Percentiles rank a stretch among this genome's conserved stretches.
phyloP scores from a whole-genome alignment of 1,284 basidiomycete genomes.

The Cutaneotrichosporon arboriforme region DNA sequence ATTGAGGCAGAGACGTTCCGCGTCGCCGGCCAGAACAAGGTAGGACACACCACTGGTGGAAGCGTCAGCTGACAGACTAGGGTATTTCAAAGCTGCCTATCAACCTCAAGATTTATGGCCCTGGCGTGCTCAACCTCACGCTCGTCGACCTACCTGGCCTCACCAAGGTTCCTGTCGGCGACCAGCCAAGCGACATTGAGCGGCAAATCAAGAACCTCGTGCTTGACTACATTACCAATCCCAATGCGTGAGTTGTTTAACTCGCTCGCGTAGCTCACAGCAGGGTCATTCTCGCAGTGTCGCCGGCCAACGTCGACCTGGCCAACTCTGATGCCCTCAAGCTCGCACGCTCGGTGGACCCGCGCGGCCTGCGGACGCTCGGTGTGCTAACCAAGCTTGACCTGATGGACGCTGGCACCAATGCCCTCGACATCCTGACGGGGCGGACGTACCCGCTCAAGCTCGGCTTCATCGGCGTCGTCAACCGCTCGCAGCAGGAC shows the following conservation, averaged over 20 bases:
- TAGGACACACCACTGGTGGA: conserved; percentile 13
- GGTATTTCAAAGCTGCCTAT: conserved; percentile 95
- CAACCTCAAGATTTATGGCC: conserved; percentile 88
- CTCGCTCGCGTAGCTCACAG: conserved; percentile 4
- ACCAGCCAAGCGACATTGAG: conserved; percentile 79
- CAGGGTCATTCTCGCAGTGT: conserved; percentile 93
- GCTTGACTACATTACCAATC: conserved; percentile 90
- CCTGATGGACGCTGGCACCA: conserved; percentile 97
- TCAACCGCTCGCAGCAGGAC: conserved; percentile 96
- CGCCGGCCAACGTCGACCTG: conserved; percentile 94
- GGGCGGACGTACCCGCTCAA: conserved; percentile 96
- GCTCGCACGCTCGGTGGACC: conserved; percentile 89
- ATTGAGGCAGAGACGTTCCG: conserved; percentile 98
- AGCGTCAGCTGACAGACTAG: conserved; percentile 21
- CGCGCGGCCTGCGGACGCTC: conserved; percentile 90
- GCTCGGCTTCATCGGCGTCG: conserved; percentile 94
- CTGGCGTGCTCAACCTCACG: conserved; percentile 90
- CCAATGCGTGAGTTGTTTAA: conserved; percentile 69
- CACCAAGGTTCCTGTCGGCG: conserved; percentile 78
- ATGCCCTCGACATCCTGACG: conserved; percentile 91
- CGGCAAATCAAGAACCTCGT: conserved; percentile 91
- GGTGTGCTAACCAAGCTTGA: conserved; percentile 96
- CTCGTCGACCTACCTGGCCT: conserved; percentile 94
- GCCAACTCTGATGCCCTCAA: conserved; percentile 98
- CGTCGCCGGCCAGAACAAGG: conserved; percentile 96